Conservation (phyloP, 163 green algal genomes). For the Coccomyxa subellipsoidea region DNA sequence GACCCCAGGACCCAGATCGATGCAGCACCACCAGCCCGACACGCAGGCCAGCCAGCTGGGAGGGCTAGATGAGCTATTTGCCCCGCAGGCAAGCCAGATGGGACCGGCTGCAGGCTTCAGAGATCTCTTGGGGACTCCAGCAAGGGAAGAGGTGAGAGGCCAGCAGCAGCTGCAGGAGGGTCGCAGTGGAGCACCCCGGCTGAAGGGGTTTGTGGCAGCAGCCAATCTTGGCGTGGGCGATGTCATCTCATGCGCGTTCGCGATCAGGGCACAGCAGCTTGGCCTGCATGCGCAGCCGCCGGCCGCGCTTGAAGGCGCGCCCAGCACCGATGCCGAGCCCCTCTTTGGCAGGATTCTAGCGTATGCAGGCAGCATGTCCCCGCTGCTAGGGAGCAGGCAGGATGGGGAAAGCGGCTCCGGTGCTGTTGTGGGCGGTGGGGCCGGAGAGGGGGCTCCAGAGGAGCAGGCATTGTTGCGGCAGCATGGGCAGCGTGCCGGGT, state of each 20-base stretch:
- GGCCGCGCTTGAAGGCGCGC: neutral
- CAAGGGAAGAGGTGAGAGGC: neutral
- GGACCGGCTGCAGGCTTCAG: neutral
- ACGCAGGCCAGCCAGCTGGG: neutral
- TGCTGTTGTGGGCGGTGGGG: too few species aligned
- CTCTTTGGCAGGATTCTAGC: neutral
- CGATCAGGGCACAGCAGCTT: neutral
- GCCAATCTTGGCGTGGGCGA: neutral
- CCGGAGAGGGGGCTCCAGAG: too few species aligned
- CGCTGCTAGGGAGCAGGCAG: neutral
- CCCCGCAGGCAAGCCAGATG: neutral
- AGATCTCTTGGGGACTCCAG: neutral
- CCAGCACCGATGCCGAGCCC: neutral
- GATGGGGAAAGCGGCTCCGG: neutral
- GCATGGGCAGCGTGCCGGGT: neutral
- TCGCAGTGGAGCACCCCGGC: neutral
- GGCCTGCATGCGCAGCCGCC: neutral
- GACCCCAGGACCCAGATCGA: neutral
- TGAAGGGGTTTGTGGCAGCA: neutral
- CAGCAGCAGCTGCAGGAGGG: too few species aligned
- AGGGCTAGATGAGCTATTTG: neutral
- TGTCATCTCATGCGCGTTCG: neutral
- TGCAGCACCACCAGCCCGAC: neutral
- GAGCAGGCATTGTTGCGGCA: neutral
- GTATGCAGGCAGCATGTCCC: neutral